Conservation (phyloP, 352 stramenopile species). For the Globisporangium takayamanum region DNA sequence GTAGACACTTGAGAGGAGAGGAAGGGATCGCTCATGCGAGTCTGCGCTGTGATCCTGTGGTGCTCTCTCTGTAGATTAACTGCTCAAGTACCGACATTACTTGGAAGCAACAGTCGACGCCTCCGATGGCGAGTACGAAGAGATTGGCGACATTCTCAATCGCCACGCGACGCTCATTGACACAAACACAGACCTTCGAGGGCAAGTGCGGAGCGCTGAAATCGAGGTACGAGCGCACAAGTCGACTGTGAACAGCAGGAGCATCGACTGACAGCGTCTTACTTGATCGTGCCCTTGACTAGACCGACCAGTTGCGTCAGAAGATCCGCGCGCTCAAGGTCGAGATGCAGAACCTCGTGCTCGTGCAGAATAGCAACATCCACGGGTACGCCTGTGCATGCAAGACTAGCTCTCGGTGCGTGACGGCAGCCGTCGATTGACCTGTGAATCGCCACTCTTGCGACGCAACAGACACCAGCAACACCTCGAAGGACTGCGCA, state of each 20-base stretch:
- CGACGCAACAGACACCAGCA: constrained; percentile 44
- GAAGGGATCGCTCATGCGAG: neutral
- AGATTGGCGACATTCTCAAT: constrained; percentile 82
- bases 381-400: constrained; percentile 26
- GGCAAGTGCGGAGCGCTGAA: constrained; percentile 60
- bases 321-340: constrained; percentile 71
- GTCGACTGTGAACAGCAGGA: neutral
- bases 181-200: constrained; percentile 83
- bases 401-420: neutral
- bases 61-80: constrained; percentile 23
- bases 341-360: constrained; percentile 77
- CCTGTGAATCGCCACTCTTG: neutral
- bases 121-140: constrained; percentile 80
- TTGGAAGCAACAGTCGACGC: constrained; percentile 77
- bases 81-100: constrained; percentile 83
- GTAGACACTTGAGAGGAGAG: neutral
- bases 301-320: constrained; percentile 72
- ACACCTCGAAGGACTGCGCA: constrained; percentile 69
- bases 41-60: neutral
- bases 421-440: neutral
- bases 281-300: neutral
- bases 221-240: constrained; percentile 27
- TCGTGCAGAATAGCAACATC: constrained; percentile 84
- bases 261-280: neutral
- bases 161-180: constrained; percentile 80